Percentiles rank a stretch among this genome's conserved stretches.
Evolutionary conservation across 208 protist species (phyloP).

Genomic region (Acanthamoeba healyi): DNA sequence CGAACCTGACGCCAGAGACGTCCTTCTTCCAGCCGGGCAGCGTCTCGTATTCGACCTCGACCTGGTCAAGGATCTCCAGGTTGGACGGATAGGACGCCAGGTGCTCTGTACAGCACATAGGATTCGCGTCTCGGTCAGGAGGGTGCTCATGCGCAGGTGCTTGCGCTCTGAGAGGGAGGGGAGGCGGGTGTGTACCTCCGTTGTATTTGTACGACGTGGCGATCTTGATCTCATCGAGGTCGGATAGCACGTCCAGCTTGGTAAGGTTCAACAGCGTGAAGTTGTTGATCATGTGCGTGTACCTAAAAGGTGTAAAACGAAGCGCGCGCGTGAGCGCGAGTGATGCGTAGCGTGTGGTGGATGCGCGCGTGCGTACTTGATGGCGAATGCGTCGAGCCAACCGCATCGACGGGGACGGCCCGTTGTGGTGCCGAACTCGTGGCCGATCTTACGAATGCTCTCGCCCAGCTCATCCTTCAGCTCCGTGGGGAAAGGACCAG

Average conservation of each 20-base stretch:
- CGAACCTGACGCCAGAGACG: conserved; percentile 76
- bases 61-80: conserved; percentile 74
- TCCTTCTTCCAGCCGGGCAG: conserved; percentile 88
- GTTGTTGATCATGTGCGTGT: conserved; percentile 87
- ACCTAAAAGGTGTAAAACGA: too few relatives aligned
- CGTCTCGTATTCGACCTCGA: conserved; percentile 88
- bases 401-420: conserved; percentile 88
- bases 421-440: conserved; percentile 92
- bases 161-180: too few relatives aligned
- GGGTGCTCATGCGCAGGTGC: too few relatives aligned
- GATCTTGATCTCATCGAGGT: conserved; percentile 84
- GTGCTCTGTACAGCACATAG: too few relatives aligned
- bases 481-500: conserved; percentile 87
- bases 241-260: conserved; percentile 81
- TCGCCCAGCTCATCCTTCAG: conserved; percentile 77
- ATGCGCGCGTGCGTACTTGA: conserved; percentile 90
- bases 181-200: too few relatives aligned
- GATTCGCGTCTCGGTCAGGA: too few relatives aligned
- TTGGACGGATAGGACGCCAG: conserved; percentile 61
- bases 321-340: too few relatives aligned
- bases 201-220: conserved; percentile 80
- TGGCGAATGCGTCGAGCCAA: conserved; percentile 89
- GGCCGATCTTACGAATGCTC: conserved; percentile 79
- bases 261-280: conserved; percentile 86
- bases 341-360: too few relatives aligned